phyloP scores from a whole-genome alignment of 305 asterid genomes.

The Solanum aculeatissimum region DNA sequence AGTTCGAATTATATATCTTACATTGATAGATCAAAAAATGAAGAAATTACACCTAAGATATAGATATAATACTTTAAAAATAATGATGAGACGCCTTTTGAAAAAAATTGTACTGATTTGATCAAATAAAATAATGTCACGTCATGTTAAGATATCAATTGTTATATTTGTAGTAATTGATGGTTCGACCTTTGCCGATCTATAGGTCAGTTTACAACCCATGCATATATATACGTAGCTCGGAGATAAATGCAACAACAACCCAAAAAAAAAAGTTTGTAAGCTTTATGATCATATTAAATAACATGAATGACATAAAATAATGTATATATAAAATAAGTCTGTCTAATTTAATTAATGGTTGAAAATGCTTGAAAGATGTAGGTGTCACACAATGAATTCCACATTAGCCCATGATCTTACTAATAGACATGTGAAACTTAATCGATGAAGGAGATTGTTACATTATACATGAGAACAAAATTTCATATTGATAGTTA shows the following conservation, averaged over 20 bases:
- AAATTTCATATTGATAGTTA: background rate
- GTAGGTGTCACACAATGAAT: background rate
- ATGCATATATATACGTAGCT: background rate
- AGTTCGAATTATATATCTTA: background rate
- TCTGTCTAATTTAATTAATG: background rate
- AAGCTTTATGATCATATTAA: background rate
- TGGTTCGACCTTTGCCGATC: background rate
- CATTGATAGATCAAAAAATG: too few species aligned
- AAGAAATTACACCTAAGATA: too few species aligned
- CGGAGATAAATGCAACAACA: too few species aligned
- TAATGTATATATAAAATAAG: too few species aligned
- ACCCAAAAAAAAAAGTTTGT: background rate
- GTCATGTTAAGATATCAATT: too few species aligned
- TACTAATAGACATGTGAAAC: background rate
- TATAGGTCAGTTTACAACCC: background rate
- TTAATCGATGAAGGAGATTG: background rate
- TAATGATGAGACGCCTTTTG: too few species aligned
- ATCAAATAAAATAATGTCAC: too few species aligned
- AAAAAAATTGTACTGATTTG: too few species aligned
- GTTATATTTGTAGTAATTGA: too few species aligned
- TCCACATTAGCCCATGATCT: background rate
- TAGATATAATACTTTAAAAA: too few species aligned
- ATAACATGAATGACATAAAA: background rate
- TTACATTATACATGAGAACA: background rate
- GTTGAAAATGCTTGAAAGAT: background rate